These are phyloP conservation scores for Xylaria sp. DNA, from an alignment of 2,329 filamentous ascomycete genomes.

Conservation along the genomic window DNA sequence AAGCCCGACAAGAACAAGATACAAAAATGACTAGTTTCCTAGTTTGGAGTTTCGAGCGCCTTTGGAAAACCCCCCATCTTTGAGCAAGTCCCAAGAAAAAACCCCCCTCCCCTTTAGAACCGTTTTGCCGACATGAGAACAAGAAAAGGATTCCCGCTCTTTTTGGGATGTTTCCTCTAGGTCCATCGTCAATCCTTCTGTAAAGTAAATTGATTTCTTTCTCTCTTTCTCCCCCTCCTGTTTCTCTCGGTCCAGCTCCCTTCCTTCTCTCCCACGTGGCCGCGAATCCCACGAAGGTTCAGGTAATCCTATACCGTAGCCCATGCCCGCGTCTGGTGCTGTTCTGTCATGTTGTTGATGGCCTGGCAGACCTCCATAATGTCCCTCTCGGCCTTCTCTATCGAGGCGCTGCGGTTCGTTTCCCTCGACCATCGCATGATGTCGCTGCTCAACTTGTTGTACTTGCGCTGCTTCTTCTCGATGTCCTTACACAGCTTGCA, in stretches of 20 bases:
- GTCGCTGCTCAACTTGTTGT: constrained; percentile 75
- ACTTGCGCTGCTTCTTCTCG: constrained; percentile 79
- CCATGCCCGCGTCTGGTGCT: constrained; percentile 48
- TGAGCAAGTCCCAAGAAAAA: constrained; percentile 10
- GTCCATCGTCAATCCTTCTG: constrained; percentile 11
- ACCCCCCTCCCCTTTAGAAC: constrained; percentile 28
- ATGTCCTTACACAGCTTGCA: constrained; percentile 91
- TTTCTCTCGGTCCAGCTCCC: background rate
- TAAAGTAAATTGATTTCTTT: constrained; percentile 19
- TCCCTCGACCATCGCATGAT: constrained; percentile 79
- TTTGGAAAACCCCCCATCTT: constrained; percentile 20
- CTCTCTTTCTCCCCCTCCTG: constrained; percentile 25
- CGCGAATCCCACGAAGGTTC: constrained; percentile 6
- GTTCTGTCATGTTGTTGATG: constrained; percentile 53
- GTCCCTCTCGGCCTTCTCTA: constrained; percentile 73
- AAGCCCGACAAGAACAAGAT: constrained; percentile 21
- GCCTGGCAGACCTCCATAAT: constrained; percentile 70
- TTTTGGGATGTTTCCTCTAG: constrained; percentile 16
- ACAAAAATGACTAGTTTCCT: constrained; percentile 36
- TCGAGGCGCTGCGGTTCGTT: constrained; percentile 74
- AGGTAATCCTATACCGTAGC: constrained; percentile 43
- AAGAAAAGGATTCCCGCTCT: constrained; percentile 10
- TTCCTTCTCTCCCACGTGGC: constrained; percentile 3
- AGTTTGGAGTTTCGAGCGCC: constrained; percentile 26
- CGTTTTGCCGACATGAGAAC: constrained; percentile 26